Percentiles rank a stretch among this genome's conserved stretches.
phyloP scores from a whole-genome alignment of 805 yeast species.

The Metschnikowia henanensis region DNA sequence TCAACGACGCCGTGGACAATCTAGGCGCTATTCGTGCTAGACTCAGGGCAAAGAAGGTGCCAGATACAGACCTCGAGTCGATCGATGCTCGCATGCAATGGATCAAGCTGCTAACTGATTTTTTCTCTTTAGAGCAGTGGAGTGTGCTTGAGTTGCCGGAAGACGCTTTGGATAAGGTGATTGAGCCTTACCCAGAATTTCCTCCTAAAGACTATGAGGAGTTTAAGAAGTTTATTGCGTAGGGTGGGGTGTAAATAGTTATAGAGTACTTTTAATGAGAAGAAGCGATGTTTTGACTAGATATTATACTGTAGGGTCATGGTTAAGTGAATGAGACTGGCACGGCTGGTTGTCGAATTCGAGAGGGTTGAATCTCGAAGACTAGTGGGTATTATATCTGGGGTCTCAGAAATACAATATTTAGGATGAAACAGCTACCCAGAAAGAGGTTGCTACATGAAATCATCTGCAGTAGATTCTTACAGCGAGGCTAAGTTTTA shows the following conservation, averaged over 20 bases:
- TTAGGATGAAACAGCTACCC: too few relatives aligned
- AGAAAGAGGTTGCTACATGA: too few relatives aligned
- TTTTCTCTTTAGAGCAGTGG: slow-evolving; percentile 59
- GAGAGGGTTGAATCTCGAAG: too few relatives aligned
- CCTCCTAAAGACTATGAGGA: slow-evolving; percentile 38
- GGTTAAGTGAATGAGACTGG: too few relatives aligned
- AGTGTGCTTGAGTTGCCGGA: slow-evolving; percentile 38
- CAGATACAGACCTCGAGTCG: slow-evolving; percentile 44
- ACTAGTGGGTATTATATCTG: too few relatives aligned
- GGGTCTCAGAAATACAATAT: too few relatives aligned
- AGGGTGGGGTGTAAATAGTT: background rate
- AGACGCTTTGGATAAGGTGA: slow-evolving; percentile 36
- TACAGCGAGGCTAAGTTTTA: too few relatives aligned
- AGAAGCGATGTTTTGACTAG: too few relatives aligned
- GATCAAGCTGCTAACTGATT: slow-evolving; percentile 66
- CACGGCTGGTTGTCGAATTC: too few relatives aligned
- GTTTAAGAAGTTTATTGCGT: slow-evolving; percentile 14
- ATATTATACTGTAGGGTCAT: too few relatives aligned
- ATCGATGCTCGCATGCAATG: slow-evolving; percentile 69
- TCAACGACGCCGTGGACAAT: slow-evolving; percentile 60
- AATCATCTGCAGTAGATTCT: too few relatives aligned
- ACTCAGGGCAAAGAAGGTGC: slow-evolving; percentile 46
- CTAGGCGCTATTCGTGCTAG: slow-evolving; percentile 54
- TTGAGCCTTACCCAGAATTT: slow-evolving; percentile 49
- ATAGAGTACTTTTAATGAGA: too few relatives aligned